Evolutionary conservation across 352 stramenopile species (phyloP), one percentile per base, ranked within the genome.

Genomic region (Pythium sukuiense): DNA sequence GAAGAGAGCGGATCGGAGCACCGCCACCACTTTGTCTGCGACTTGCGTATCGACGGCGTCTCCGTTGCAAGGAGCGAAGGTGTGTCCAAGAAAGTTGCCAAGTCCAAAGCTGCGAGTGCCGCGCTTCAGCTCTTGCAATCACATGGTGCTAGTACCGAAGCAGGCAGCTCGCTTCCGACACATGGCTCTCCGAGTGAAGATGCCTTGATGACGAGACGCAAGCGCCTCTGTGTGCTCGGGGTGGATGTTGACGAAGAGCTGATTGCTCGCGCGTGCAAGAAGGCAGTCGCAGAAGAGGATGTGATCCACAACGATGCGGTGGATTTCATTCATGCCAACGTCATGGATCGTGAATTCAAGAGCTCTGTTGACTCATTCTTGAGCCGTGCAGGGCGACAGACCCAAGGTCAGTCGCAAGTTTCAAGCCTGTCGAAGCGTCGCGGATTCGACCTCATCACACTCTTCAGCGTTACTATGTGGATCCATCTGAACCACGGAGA

Each of bases 381-480:
- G 46, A 69, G 80, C 33, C 37, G 69, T 14, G 75, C 78, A n/a
- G 77, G 77, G 59, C 73, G 71, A n/a, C 55, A 55, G 39, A 46
- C 27, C n/a, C 18, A 50, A 39, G 20, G 9, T 18, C 2, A 43
- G 4, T 8, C 50, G 9, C 18, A 30, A 6, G n/a, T n/a, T 6
- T 37, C 54, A 16, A 18, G 5, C 5, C 11, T 18, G 46, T 24
- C 16, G 1, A 39, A 57, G 39, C 41, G 60, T 2, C 54, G 57
- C 33, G 27, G 49, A 1, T 93, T 93, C 57, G 73, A 88, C 59
- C 69, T 95, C 2, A 68, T 93, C 46, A 91, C 85, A 60, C 87
- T 82, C 64, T 95, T 93, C 53, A 93, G 87, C 46, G 80, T 95
- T 52, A 93, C 85, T 11, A 95, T 95, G 87, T 95, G 87, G 87